Conservation (phyloP, 2,329 filamentous ascomycete genomes). For the Pyricularia pennisetigena region DNA sequence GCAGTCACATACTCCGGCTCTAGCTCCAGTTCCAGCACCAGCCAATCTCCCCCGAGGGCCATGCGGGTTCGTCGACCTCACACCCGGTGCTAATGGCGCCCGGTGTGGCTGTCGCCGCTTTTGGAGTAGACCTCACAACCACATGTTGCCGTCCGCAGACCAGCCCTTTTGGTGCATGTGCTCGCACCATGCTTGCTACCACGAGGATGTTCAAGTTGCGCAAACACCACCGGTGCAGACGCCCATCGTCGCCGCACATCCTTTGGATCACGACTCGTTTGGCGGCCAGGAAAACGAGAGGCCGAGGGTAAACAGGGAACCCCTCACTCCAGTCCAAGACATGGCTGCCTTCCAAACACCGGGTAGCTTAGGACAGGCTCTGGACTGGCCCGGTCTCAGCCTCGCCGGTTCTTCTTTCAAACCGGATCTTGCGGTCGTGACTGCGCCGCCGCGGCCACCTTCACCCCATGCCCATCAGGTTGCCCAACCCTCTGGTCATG, state of each 20-base stretch:
- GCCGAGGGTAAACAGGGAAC: constrained; percentile 35
- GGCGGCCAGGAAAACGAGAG: constrained; percentile 41
- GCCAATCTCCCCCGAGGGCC: constrained; percentile 36
- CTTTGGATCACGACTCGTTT: background rate
- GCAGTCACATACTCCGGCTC: background rate
- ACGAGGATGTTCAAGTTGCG: constrained; percentile 34
- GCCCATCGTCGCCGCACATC: constrained; percentile 14
- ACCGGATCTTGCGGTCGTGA: constrained; percentile 13
- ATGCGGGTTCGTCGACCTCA: constrained; percentile 49
- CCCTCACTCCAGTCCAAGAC: constrained; percentile 41
- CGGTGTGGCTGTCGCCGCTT: constrained; percentile 52
- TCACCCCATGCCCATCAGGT: constrained; percentile 8
- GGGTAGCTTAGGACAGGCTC: constrained; percentile 21
- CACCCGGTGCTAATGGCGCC: constrained; percentile 37
- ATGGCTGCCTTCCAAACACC: constrained; percentile 29
- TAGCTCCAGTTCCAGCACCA: background rate
- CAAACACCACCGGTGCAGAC: constrained; percentile 12
- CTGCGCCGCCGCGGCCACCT: background rate
- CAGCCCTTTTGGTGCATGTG: constrained; percentile 50
- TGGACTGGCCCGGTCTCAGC: constrained; percentile 24
- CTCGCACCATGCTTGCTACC: constrained; percentile 52
- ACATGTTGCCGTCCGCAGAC: constrained; percentile 19
- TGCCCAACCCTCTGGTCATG: background rate
- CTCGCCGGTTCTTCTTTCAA: constrained; percentile 24
- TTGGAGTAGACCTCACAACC: constrained; percentile 34